Base-by-base conservation (phyloP, 2,329 filamentous ascomycete genomes). In the Tolypocladium pustulatum region DNA sequence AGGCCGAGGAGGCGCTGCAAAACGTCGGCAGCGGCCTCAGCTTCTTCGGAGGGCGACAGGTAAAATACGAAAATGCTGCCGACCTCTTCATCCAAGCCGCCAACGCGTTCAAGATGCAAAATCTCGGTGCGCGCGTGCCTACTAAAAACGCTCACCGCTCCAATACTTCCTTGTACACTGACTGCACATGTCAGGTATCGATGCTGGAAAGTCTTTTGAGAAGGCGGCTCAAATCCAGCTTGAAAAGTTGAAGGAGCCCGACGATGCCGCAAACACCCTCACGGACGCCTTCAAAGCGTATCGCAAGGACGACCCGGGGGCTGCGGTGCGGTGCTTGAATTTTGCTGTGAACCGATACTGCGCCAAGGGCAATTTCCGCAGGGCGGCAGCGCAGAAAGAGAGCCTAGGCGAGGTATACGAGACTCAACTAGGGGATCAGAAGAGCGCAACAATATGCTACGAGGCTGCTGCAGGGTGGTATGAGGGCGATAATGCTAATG, bases 281-380 rank as follows among this genome's bases (percentile, higher is more conserved):
- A 84, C 88, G 67, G 91, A 97, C 72, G 94, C 94, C 57, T 97
- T 92, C 82, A 97, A 97, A 79, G 88, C 91, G 60, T 97, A 97
- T 77, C 84, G 88, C 67, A 95, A 91, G 75, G 86, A 89, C 57
- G 86, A 89, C 67, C 91, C 91, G 22, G 81, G 90, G 69, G 88
- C 93, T 67, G 93, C 92, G 20, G 90, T 88, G 51, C 81, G 90
- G 62, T 91, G 90, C 68, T 78, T 97, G 58, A 84, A 91, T 63
- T 77, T 86, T 64, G 89, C 91, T 43, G 91, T 97, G 70, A 79
- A 85, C 59, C 89, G 94, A 72, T 97, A 96, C 75, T 93, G 90
- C 66, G 76, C 83, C 65, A 92, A 91, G 75, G 92, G 92, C 62
- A 96, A 96, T 74, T 92, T 96, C 76, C 83, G 92, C 65, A 84